Evolutionary conservation across 805 yeast species (phyloP).

Genomic region (Spathaspora girioi): DNA sequence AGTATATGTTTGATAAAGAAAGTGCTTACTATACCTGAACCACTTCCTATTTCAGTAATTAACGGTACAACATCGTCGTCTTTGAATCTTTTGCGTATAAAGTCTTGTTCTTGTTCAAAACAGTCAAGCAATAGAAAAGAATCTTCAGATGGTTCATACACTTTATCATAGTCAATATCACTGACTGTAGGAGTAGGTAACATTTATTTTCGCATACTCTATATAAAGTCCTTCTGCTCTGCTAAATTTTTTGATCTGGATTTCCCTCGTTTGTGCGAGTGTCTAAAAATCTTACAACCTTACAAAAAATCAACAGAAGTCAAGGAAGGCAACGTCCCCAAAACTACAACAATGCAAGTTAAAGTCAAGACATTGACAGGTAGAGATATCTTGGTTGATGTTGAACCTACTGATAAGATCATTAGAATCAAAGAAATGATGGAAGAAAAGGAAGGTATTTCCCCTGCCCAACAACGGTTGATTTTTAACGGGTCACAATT

Average conservation of each 20-base stretch:
- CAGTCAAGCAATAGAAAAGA: constrained; percentile 79
- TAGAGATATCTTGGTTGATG: constrained; percentile 74
- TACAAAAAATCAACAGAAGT: not conserved
- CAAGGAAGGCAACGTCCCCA: not conserved
- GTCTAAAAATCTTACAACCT: not conserved
- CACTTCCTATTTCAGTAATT: constrained; percentile 84
- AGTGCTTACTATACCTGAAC: constrained; percentile 85
- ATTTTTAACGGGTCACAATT: constrained; percentile 89
- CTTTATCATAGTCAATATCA: constrained; percentile 59
- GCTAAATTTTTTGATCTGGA: not conserved
- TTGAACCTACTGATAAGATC: constrained; percentile 65
- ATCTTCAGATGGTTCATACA: constrained; percentile 95
- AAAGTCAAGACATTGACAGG: constrained; percentile 80
- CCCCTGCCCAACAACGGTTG: constrained; percentile 92
- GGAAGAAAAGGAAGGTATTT: constrained; percentile 96
- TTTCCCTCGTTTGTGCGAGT: not conserved
- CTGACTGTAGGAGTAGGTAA: constrained; percentile 70
- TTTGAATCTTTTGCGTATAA: constrained; percentile 19
- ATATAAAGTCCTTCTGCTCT: not conserved
- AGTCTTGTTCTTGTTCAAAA: constrained; percentile 56
- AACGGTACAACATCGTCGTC: constrained; percentile 36
- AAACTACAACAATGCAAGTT: constrained; percentile 48
- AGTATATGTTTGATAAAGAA: constrained; percentile 63
- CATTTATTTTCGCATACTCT: constrained; percentile 40
- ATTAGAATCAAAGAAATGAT: constrained; percentile 81